These are phyloP conservation scores for Crithidia fasciculata DNA, from an alignment of 208 protist species.

Conservation along the genomic window DNA sequence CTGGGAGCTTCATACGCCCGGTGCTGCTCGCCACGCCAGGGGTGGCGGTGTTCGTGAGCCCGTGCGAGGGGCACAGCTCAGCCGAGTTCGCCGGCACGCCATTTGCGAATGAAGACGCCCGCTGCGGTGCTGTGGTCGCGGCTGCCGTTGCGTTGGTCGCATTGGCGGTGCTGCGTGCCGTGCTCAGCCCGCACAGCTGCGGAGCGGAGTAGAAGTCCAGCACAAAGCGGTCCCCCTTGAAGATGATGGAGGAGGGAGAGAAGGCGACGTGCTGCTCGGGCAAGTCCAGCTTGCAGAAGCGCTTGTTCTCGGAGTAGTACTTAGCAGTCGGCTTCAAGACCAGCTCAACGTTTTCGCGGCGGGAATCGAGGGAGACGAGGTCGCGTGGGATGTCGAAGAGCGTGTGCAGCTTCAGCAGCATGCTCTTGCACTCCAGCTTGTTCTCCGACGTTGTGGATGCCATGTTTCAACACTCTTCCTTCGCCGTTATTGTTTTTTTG, in stretches of 20 bases:
- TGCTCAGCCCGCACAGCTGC: conserved; percentile 10
- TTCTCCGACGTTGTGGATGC: conserved; percentile 6
- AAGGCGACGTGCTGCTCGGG: conserved; percentile 49
- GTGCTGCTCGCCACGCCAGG: conserved; percentile 22
- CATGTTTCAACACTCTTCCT: background rate
- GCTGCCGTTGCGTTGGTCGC: background rate
- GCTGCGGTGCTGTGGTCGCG: conserved; percentile 12
- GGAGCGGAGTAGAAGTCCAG: conserved; percentile 54
- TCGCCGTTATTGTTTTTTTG: background rate
- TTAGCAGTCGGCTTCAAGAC: conserved; percentile 59
- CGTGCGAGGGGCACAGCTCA: conserved; percentile 7
- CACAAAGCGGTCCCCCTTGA: conserved; percentile 43
- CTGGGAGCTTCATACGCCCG: conserved; percentile 15
- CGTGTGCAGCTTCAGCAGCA: conserved; percentile 54
- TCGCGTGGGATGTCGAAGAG: conserved; percentile 69
- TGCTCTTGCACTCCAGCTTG: conserved; percentile 38
- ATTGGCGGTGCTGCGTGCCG: background rate
- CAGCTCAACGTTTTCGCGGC: conserved; percentile 47
- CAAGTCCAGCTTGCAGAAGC: conserved; percentile 50
- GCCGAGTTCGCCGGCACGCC: conserved; percentile 14
- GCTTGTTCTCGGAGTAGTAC: conserved; percentile 58
- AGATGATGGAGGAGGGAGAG: conserved; percentile 52
- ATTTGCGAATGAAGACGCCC: conserved; percentile 19
- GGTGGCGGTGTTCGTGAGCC: background rate
- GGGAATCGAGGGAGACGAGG: conserved; percentile 54